Conservation (phyloP, 2,329 filamentous ascomycete genomes). For the Ophiostoma himal-ulmi region DNA sequence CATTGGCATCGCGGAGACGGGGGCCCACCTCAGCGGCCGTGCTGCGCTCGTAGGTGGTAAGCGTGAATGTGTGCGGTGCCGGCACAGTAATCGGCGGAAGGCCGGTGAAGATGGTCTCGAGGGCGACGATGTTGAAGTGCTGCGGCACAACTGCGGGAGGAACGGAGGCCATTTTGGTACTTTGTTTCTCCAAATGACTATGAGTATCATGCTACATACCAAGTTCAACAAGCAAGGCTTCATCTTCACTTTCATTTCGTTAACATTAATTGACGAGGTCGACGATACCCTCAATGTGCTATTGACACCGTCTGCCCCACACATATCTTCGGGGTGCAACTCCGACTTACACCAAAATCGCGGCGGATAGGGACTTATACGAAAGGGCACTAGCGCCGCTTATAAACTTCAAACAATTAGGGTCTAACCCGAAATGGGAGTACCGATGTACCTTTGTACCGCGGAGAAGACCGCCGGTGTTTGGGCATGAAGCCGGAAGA, state of each 20-base stretch:
- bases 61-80: conserved; percentile 30
- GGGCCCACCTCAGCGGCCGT: conserved; percentile 28
- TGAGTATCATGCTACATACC: neutral
- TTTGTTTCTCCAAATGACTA: neutral
- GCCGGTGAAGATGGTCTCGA: conserved; percentile 32
- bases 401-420: neutral
- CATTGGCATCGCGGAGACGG: conserved; percentile 34
- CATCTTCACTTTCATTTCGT: neutral
- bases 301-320: neutral
- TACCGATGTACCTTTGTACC: neutral
- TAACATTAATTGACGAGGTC: neutral
- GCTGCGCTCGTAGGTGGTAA: conserved; percentile 30
- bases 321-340: neutral
- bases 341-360: conserved; percentile 5
- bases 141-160: neutral
- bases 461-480: neutral
- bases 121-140: conserved; percentile 31
- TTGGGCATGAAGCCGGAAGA: neutral
- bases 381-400: neutral
- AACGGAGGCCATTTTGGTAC: neutral
- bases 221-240: neutral
- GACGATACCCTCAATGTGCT: neutral
- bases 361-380: conserved; percentile 21
- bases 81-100: conserved; percentile 28
- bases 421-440: neutral